Percentiles rank a stretch among this genome's conserved stretches.
These are phyloP conservation scores for Quercus variabilis DNA, from an alignment of 306 rosid species.

Conservation along the genomic window DNA sequence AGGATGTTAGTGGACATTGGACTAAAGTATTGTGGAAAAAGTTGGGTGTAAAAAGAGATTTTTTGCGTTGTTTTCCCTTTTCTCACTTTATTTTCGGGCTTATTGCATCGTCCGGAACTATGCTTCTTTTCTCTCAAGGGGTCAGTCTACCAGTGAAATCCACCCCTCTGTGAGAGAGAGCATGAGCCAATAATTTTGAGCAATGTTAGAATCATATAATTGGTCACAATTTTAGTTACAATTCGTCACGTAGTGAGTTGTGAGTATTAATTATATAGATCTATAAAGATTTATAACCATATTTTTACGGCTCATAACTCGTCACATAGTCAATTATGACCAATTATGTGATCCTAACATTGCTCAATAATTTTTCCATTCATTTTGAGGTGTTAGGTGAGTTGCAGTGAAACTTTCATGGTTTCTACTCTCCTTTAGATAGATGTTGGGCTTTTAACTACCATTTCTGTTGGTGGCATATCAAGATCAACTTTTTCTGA, in stretches of 20 bases:
- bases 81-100: neutral
- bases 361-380: too few species aligned
- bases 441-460: constrained; percentile 2
- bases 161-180: too few species aligned
- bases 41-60: neutral
- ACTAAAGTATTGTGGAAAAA: neutral
- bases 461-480: constrained; percentile 29
- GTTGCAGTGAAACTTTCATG: neutral
- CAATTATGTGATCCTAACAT: too few species aligned
- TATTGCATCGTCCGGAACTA: too few species aligned
- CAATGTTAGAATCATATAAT: too few species aligned
- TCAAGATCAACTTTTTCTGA: constrained; percentile 36
- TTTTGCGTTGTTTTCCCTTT: neutral
- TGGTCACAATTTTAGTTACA: too few species aligned
- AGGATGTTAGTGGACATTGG: constrained; percentile 20
- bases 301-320: too few species aligned
- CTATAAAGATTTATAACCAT: too few species aligned
- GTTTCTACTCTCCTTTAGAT: neutral
- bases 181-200: too few species aligned
- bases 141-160: too few species aligned
- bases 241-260: accelerated
- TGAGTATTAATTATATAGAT: accelerated
- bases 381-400: neutral
- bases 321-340: accelerated
- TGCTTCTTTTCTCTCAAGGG: too few species aligned